Evolutionary conservation across 2,329 filamentous ascomycete genomes (phyloP).

Genomic region (Apiospora kogelbergensis): DNA sequence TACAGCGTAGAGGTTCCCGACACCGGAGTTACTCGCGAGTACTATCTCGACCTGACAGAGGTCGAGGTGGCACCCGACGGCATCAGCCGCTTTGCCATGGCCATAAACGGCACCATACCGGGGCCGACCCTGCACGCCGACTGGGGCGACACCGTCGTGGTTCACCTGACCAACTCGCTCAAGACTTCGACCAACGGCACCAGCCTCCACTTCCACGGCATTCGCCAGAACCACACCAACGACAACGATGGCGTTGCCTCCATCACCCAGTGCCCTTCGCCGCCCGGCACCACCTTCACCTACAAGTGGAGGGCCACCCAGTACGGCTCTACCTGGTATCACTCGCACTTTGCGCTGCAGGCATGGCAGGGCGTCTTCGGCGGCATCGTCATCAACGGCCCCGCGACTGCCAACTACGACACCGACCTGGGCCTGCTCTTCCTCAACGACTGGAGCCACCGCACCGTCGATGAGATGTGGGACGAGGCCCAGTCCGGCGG

Average conservation of each 20-base stretch:
- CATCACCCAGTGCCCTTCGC: constrained; percentile 50
- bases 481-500: constrained; percentile 24
- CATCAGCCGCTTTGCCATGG: constrained; percentile 23
- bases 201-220: constrained; percentile 62
- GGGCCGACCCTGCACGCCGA: constrained; percentile 41
- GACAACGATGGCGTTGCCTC: constrained; percentile 56
- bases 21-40: constrained; percentile 39
- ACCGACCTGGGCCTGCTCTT: constrained; percentile 61
- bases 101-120: constrained; percentile 40
- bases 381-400: constrained; percentile 61
- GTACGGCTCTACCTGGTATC: constrained; percentile 60
- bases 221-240: constrained; percentile 55
- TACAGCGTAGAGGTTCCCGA: constrained; percentile 31
- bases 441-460: constrained; percentile 59
- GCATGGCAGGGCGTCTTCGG: constrained; percentile 58
- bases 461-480: constrained; percentile 39
- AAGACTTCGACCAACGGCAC: constrained; percentile 55
- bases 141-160: constrained; percentile 44
- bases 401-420: constrained; percentile 59
- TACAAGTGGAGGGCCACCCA: constrained; percentile 58
- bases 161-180: constrained; percentile 54
- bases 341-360: constrained; percentile 55
- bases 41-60: constrained; percentile 23
- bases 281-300: constrained; percentile 50
- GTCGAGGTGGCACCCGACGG: constrained; percentile 35